A percentile compares a stretch with the other conserved stretches of the same genome.
Evolutionary conservation across 805 yeast species (phyloP).

Genomic region (Saccharomycopsis oosterbeekiorum): DNA sequence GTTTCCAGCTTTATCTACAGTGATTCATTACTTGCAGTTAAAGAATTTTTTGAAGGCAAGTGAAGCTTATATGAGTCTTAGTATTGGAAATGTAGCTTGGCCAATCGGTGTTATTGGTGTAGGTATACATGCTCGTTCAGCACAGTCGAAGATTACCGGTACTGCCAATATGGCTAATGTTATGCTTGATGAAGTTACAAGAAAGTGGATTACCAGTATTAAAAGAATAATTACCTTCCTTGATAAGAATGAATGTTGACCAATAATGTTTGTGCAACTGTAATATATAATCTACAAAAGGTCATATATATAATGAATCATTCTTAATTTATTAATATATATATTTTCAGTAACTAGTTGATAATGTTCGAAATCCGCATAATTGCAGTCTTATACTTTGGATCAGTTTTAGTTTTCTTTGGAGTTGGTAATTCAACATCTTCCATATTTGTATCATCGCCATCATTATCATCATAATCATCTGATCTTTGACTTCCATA

Average conservation of each 20-base stretch:
- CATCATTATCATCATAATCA: constrained; percentile 14
- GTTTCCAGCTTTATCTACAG: constrained; percentile 47
- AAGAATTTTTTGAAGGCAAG: constrained; percentile 42
- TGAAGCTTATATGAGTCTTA: constrained; percentile 61
- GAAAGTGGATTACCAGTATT: constrained; percentile 67
- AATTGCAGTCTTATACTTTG: constrained; percentile 16
- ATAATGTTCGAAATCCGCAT: constrained; percentile 18
- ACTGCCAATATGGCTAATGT: constrained; percentile 50
- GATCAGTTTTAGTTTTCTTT: constrained; percentile 16
- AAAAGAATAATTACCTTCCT: constrained; percentile 61
- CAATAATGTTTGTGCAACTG: background rate
- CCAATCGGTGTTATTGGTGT: constrained; percentile 78
- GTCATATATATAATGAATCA: background rate
- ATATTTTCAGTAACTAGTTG: background rate
- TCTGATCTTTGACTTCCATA: constrained; percentile 17
- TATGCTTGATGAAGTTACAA: constrained; percentile 65
- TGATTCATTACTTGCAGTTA: constrained; percentile 50
- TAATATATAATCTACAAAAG: background rate
- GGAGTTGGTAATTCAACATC: constrained; percentile 7
- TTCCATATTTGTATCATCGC: constrained; percentile 8
- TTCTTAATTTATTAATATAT: background rate
- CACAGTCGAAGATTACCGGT: constrained; percentile 48
- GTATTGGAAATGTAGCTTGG: constrained; percentile 87
- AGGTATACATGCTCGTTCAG: constrained; percentile 69
- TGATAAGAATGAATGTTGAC: constrained; percentile 24